These are phyloP conservation scores for Blastobotrys ciferrii DNA, from an alignment of 1,139 yeast species.

Conservation along the genomic window DNA sequence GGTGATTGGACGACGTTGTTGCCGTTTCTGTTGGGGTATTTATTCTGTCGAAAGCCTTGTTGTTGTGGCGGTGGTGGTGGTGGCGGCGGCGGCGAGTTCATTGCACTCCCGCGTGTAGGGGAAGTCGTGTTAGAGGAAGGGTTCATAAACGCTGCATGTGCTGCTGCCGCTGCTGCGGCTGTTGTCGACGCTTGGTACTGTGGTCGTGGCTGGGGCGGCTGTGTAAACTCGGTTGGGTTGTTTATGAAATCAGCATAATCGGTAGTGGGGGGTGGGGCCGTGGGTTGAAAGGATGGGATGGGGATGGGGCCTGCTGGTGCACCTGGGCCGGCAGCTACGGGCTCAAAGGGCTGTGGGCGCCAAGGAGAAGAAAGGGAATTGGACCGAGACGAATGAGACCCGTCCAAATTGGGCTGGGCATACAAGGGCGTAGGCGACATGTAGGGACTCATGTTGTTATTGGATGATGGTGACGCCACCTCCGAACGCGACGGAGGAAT, in stretches of 20 bases:
- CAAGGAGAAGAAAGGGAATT: slow-evolving; percentile 27
- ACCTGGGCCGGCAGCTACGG: slow-evolving; percentile 9
- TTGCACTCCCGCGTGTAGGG: slow-evolving; percentile 12
- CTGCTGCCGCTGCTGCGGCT: slow-evolving; percentile 7
- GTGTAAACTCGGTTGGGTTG: slow-evolving; percentile 3
- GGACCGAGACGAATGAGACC: slow-evolving; percentile 22
- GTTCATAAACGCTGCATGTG: slow-evolving; percentile 10
- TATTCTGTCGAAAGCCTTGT: slow-evolving; percentile 6
- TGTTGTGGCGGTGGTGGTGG: slow-evolving; percentile 14
- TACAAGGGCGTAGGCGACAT: slow-evolving; percentile 25
- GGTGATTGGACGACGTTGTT: slow-evolving; percentile 11
- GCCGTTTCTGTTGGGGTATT: slow-evolving; percentile 9
- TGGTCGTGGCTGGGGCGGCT: slow-evolving; percentile 5
- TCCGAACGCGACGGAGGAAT: slow-evolving; percentile 11
- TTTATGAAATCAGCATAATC: slow-evolving; percentile 8
- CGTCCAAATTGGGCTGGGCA: slow-evolving; percentile 14
- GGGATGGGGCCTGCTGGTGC: slow-evolving; percentile 4
- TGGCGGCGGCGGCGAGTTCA: slow-evolving; percentile 14
- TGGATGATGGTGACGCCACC: slow-evolving; percentile 15
- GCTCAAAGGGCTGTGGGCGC: slow-evolving; percentile 13
- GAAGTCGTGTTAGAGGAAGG: slow-evolving; percentile 10
- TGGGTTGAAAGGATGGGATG: slow-evolving; percentile 3
- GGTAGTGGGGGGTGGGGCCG: background rate
- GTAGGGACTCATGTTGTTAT: slow-evolving; percentile 19
- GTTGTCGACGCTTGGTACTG: background rate